Conservation (phyloP, 345 rosid species). For the Corymbia maculata region DNA sequence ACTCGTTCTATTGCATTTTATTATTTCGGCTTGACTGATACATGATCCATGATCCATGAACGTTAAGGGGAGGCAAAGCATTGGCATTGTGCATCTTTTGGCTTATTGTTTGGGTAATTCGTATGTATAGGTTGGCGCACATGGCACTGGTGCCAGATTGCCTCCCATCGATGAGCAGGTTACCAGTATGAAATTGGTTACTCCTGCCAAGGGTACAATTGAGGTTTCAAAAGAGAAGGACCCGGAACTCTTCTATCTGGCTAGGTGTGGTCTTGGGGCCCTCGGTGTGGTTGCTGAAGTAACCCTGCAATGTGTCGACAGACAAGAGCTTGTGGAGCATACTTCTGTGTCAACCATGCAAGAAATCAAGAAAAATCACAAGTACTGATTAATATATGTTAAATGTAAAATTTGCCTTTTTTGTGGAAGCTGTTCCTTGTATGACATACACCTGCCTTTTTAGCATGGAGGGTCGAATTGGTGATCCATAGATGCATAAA, state of each 20-base stretch:
- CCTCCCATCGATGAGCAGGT: constrained; percentile 97
- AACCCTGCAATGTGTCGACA: constrained; percentile 85
- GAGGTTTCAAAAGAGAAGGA: constrained; percentile 82
- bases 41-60: neutral
- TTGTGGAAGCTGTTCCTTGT: neutral
- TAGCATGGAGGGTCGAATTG: neutral
- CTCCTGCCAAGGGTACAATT: constrained; percentile 91
- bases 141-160: constrained; percentile 91
- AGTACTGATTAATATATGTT: constrained; percentile 19
- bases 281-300: constrained; percentile 99
- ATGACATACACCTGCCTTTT: neutral
- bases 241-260: constrained; percentile 84
- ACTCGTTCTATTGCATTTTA: neutral
- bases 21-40: neutral
- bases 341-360: constrained; percentile 61
- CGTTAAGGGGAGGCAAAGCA: neutral
- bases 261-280: constrained; percentile 92
- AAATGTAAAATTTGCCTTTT: neutral
- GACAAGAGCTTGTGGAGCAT: constrained; percentile 92
- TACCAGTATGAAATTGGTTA: constrained; percentile 81
- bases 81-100: neutral
- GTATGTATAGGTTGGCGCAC: constrained; percentile 79
- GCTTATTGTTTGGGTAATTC: neutral
- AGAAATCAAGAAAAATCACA: constrained; percentile 88
- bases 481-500: neutral